Percentiles rank a stretch among this genome's conserved stretches.
phyloP scores from a whole-genome alignment of 179 eudicot species.

The Heliamphora pulchella region DNA sequence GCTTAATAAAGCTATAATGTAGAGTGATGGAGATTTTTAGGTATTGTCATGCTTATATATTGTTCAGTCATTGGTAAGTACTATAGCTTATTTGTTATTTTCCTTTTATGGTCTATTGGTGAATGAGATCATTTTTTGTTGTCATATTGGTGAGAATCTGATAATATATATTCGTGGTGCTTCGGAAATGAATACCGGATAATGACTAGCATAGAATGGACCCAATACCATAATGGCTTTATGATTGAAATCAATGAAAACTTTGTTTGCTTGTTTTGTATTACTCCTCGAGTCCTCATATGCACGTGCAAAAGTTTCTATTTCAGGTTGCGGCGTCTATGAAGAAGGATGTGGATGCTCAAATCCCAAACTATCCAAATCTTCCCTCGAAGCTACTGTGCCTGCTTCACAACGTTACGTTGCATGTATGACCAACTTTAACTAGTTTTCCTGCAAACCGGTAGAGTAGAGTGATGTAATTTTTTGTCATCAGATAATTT shows the following conservation, averaged over 20 bases:
- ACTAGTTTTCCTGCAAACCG: neutral
- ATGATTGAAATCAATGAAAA: conserved; percentile 5
- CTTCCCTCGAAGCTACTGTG: conserved; percentile 84
- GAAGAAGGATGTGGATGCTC: conserved; percentile 83
- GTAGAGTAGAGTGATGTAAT: neutral
- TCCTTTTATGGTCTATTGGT: neutral
- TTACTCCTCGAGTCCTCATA: conserved; percentile 1
- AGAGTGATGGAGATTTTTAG: neutral
- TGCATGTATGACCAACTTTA: conserved; percentile 52
- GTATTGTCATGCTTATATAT: neutral
- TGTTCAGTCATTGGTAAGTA: neutral
- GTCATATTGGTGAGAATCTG: neutral
- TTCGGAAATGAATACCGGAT: neutral
- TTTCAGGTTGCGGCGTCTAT: conserved; percentile 91
- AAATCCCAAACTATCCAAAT: conserved; percentile 82
- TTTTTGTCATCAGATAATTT: neutral
- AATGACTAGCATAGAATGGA: neutral
- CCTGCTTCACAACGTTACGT: conserved; percentile 73
- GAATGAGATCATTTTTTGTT: neutral
- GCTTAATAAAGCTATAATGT: neutral
- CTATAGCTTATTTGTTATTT: neutral
- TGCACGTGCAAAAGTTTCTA: conserved; percentile 11
- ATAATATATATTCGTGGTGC: neutral
- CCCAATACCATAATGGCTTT: neutral
- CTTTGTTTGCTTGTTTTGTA: neutral